Percentiles rank a stretch among this genome's conserved stretches.
These are phyloP conservation scores for Hordeum marinum DNA, from an alignment of 176 grass and related monocot species.

Conservation along the genomic window DNA sequence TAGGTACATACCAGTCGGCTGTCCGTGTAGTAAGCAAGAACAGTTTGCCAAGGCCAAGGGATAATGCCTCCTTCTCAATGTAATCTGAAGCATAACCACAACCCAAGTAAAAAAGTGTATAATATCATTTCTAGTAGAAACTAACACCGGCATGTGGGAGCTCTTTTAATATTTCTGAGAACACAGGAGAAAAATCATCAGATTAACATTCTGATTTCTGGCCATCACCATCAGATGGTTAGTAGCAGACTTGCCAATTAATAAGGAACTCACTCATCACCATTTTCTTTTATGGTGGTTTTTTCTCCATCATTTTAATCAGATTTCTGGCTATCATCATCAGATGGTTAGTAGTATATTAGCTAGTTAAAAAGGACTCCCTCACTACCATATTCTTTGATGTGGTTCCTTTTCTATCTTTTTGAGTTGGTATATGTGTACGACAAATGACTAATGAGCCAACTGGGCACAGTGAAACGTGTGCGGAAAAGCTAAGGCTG, in stretches of 20 bases:
- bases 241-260: background rate
- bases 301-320: background rate
- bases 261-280: background rate
- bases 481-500: background rate
- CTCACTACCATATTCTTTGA: background rate
- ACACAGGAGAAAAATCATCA: background rate
- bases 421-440: background rate
- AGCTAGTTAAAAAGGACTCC: background rate
- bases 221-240: background rate
- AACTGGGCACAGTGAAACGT: background rate
- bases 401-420: background rate
- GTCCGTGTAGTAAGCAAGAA: conserved; percentile 91
- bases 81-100: conserved; percentile 65
- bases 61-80: conserved; percentile 69
- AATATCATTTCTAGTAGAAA: conserved; percentile 14
- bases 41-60: conserved; percentile 65
- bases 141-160: background rate
- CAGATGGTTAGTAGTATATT: background rate
- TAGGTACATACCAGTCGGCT: conserved; percentile 71
- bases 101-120: background rate
- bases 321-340: background rate
- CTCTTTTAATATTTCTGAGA: background rate
- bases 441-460: background rate
- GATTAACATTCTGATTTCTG: conserved; percentile 8
- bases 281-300: background rate